Evolutionary conservation across 768 basidiomycete species (phyloP), one percentile per base, ranked within the genome.

Genomic region (Strobilomyces dryophilus): DNA sequence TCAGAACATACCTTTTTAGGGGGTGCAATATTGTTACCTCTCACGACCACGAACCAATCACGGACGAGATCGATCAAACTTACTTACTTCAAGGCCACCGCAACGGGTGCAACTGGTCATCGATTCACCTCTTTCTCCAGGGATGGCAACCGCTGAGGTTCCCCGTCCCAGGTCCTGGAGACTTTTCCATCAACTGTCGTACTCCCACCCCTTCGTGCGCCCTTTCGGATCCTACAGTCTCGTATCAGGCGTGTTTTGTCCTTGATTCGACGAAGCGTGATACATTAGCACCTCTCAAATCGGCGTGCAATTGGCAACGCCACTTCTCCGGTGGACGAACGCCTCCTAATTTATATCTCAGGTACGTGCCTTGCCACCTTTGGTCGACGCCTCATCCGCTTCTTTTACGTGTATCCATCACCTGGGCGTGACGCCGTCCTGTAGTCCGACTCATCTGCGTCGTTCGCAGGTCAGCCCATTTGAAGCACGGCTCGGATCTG

Each of bases 41-140:
- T 49, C 61, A 62, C 61, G 61, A 35, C n/a, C 41, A 11, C 6
- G 41, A 35, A 43, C 52, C 61, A 47, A 59, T 62, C 49, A 21
- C 14, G 20, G 43, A 17, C 39, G 39, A 35, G 39, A 61, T 61
- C 47, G 51, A 63, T 61, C 35, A 47, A 62, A 62, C 61, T 49
- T n/a, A n/a, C n/a, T 63, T 62, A 45, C 20, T 24, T 49, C 31
- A 11, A 11, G 10, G n/a, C 39, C 9, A 36, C 61, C 49, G 7
- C 42, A 59, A 52, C 9, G 10, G 50, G 57, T 41, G 35, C 48
- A 18, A 46, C 0, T 9, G 2, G 0, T 45, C 45, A 62, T 62
- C 58, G 53, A 62, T 61, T 31, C 14, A 11, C 45, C 31, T 20
- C 14, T 1, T 6, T 26, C 2, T 5, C 26, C 36, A 39, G 36